Conservation (phyloP, 2,329 filamentous ascomycete species). For the Ceratocystis albifundus region DNA sequence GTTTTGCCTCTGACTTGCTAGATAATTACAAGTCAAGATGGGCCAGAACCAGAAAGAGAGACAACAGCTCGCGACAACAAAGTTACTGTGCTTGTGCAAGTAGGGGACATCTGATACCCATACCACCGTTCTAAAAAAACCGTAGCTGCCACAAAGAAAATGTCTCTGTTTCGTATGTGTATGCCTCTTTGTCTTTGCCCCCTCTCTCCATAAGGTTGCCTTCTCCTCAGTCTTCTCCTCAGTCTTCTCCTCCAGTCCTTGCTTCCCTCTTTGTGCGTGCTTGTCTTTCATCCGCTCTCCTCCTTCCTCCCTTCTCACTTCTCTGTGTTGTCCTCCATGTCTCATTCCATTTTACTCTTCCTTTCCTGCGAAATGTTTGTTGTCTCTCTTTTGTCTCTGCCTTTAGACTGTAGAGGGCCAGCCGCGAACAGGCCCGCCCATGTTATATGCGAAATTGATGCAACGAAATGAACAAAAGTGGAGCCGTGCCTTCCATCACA, state of each 20-base stretch:
- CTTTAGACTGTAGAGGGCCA: slow-evolving; percentile 4
- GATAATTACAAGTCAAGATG: background rate
- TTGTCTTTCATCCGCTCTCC: background rate
- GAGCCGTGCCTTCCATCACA: background rate
- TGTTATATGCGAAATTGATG: slow-evolving; percentile 11
- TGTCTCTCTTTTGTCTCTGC: slow-evolving; percentile 6
- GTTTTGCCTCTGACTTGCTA: background rate
- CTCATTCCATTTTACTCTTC: background rate
- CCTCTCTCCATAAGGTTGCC: background rate
- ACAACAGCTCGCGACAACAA: background rate
- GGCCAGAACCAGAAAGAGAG: background rate
- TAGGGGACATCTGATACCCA: background rate
- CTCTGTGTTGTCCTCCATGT: background rate
- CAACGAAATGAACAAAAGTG: slow-evolving; percentile 8
- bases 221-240: background rate
- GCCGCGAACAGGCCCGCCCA: slow-evolving; percentile 10
- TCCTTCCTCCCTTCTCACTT: background rate
- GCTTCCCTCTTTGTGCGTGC: background rate
- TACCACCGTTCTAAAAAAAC: background rate
- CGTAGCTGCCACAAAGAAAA: background rate
- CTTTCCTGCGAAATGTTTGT: background rate
- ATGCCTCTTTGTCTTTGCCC: no score
- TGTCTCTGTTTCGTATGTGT: background rate
- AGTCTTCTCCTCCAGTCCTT: background rate
- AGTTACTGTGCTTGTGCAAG: background rate